Base-by-base conservation (phyloP, 768 basidiomycete species). In the Crucibulum laeve region DNA sequence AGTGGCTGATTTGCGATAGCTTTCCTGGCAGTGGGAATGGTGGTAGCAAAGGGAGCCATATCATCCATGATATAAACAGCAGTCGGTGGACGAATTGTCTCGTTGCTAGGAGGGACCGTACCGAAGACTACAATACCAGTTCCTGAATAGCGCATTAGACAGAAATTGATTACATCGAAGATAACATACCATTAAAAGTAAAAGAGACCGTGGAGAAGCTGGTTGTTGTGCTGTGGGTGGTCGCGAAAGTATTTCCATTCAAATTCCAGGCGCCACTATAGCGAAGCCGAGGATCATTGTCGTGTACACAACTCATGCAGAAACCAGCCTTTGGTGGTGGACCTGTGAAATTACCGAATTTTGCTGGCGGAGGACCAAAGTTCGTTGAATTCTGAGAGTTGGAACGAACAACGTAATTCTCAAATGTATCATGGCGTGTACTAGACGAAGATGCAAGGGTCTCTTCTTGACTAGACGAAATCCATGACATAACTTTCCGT, bases 101-200 rank as follows among this genome's bases (percentile, higher is more conserved):
- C 40, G 45, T 68, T 71, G 51, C 70, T 73, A 14, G 53, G 48
- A 4, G 70, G 69, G 10, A 76, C 64, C 5, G 68, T 70, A 0
- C 76, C 76, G 40, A 71, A 67, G 5, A 76, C 67, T 2, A 64
- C 57, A 13, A 77, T 67, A 18, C 63, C 67, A n/a, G 64, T 70
- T n/a, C 72, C 74, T 77, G 36, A n/a, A 13, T 14, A 22, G 10
- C 14, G 7, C 6, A 19, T 25, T 40, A 42, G 11, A 4, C 7
- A 23, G 30, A 13, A 21, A 42, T 6, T 30, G 25, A 17, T 28
- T 7, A 26, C 25, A 25, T 15, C 8, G 7, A 24, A 23, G 6
- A 28, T 21, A 11, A 47, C 61, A 40, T 42, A 69, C 72, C 70
- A 44, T 65, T 67, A 47, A 74, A 74, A 3, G 32, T 54, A 3